Percentiles rank a stretch among this genome's conserved stretches.
Evolutionary conservation across 768 basidiomycete genomes (phyloP).

Genomic region (Mycena kentingensis): DNA sequence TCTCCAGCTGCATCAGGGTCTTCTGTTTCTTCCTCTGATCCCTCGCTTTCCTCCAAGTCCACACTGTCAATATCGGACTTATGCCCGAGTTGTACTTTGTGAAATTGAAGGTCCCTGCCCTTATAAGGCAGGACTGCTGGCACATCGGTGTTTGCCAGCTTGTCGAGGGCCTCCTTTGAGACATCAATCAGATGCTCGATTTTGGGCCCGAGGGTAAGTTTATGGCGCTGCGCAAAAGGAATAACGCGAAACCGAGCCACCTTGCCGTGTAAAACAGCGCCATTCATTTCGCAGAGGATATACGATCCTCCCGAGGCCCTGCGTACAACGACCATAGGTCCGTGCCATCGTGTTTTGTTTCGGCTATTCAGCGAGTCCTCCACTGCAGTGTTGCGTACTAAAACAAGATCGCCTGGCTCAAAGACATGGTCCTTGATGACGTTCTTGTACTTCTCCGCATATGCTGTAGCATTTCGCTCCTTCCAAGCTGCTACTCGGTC

Average conservation of each 20-base stretch:
- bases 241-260: constrained; percentile 8
- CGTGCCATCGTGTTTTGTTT: constrained; percentile 19
- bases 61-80: no score
- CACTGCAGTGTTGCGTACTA: constrained; percentile 26
- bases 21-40: no score
- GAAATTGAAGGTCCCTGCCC: no score
- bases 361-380: constrained; percentile 22
- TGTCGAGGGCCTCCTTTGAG: neutral
- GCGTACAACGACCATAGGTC: constrained; percentile 23
- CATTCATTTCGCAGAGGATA: neutral
- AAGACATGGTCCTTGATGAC: constrained; percentile 18
- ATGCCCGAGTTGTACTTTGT: no score
- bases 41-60: no score
- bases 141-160: neutral
- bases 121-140: no score
- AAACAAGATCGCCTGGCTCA: constrained; percentile 22
- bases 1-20: no score
- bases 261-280: neutral
- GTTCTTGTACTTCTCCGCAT: constrained; percentile 19
- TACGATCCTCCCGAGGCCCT: constrained; percentile 1
- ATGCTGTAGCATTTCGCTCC: constrained; percentile 12
- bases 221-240: neutral
- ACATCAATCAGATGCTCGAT: constrained; percentile 5
- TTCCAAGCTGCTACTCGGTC: constrained; percentile 8
- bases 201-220: neutral